These are phyloP conservation scores for Kalmusia sp. DNA, from an alignment of 2,329 filamentous ascomycete genomes.

Conservation along the genomic window DNA sequence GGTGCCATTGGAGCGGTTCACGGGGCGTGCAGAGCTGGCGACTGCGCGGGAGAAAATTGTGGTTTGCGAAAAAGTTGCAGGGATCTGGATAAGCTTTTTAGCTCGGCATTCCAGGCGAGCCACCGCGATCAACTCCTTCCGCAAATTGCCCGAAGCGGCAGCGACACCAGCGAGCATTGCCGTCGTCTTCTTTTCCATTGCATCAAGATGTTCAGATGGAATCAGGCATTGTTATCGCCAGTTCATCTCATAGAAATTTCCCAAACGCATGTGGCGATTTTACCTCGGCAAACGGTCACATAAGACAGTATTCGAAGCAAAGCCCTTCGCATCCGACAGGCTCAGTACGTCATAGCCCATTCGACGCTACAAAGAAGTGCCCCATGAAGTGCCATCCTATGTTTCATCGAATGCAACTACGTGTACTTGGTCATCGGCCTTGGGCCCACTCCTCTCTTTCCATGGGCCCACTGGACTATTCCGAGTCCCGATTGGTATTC, in stretches of 20 bases:
- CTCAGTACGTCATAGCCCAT: no score
- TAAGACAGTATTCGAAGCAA: no score
- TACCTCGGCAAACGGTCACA: no score
- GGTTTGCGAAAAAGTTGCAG: slow-evolving; percentile 40
- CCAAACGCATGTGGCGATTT: no score
- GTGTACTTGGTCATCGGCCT: no score
- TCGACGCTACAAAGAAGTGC: no score
- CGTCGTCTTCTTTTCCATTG: neutral
- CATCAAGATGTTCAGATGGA: no score
- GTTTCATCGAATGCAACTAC: no score
- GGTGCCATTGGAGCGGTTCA: slow-evolving; percentile 36
- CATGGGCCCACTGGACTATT: neutral
- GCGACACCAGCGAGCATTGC: neutral
- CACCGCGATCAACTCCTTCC: slow-evolving; percentile 17
- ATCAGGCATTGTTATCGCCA: no score
- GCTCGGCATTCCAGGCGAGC: slow-evolving; percentile 20
- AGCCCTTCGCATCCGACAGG: neutral
- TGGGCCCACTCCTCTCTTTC: neutral
- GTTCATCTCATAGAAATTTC: no score
- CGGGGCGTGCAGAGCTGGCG: slow-evolving; percentile 18
- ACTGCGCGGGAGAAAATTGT: slow-evolving; percentile 31
- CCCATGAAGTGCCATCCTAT: no score
- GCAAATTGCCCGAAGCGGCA: neutral
- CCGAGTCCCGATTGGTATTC: slow-evolving; percentile 10
- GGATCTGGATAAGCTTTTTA: slow-evolving; percentile 29